A percentile compares a stretch with the other conserved stretches of the same genome.
Conservation (phyloP, 208 protist species). For the Leptomonas seymouri region DNA sequence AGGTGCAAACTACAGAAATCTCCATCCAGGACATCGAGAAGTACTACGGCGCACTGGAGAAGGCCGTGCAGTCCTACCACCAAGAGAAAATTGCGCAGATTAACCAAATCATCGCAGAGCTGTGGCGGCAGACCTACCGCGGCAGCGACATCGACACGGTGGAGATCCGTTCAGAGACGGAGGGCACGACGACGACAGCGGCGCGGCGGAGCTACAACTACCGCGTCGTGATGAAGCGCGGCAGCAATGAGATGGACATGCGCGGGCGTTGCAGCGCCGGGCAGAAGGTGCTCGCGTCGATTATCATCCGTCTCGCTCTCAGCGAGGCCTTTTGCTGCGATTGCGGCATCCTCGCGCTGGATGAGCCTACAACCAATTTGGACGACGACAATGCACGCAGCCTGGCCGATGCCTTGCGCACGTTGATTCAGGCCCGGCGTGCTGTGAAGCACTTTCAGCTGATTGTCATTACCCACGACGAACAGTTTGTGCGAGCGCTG, state of each 20-base stretch:
- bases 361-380: slow-evolving; percentile 99
- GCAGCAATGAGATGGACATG: slow-evolving; percentile 97
- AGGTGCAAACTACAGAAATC: slow-evolving; percentile 87
- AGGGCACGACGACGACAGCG: slow-evolving; percentile 67
- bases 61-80: slow-evolving; percentile 98
- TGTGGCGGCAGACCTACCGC: slow-evolving; percentile 98
- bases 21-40: slow-evolving; percentile 91
- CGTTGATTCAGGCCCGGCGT: slow-evolving; percentile 83
- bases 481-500: slow-evolving; percentile 97
- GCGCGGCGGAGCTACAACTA: slow-evolving; percentile 87
- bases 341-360: slow-evolving; percentile 99
- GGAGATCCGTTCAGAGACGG: slow-evolving; percentile 95
- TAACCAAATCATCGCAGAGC: slow-evolving; percentile 97
- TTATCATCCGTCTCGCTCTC: slow-evolving; percentile 99
- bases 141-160: slow-evolving; percentile 98
- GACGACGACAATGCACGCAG: slow-evolving; percentile 94
- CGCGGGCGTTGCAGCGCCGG: slow-evolving; percentile 98
- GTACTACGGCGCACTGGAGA: slow-evolving; percentile 92
- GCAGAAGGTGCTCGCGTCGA: slow-evolving; percentile 98
- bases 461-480: slow-evolving; percentile 99
- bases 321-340: slow-evolving; percentile 99
- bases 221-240: slow-evolving; percentile 97
- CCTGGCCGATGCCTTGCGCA: slow-evolving; percentile 78
- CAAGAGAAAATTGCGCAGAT: slow-evolving; percentile 98
- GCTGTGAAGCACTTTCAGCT: slow-evolving; percentile 97